Percentiles rank a stretch among this genome's conserved stretches.
phyloP scores from a whole-genome alignment of 768 basidiomycete species.

The Candolleomyces eurysporus region DNA sequence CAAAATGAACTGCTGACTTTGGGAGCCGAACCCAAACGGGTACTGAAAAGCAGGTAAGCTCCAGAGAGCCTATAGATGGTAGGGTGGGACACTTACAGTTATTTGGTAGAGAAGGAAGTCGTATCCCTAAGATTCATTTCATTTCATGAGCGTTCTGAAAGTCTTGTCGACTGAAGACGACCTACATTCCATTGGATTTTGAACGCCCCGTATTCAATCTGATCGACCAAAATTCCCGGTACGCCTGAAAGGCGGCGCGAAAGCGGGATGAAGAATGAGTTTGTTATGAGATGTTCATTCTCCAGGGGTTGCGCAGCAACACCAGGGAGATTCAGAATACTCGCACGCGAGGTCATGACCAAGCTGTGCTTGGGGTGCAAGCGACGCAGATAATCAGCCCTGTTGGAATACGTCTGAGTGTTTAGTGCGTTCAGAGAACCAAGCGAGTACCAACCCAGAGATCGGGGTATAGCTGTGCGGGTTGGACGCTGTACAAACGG shows the following conservation, averaged over 20 bases:
- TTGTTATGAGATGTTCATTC: conserved; percentile 49
- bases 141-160: not conserved
- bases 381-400: conserved; percentile 48
- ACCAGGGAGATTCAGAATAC: conserved; percentile 50
- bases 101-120: conserved; percentile 56
- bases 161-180: not conserved
- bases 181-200: conserved; percentile 58
- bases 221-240: conserved; percentile 54
- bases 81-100: conserved; percentile 34
- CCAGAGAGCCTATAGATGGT: not conserved
- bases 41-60: conserved; percentile 21
- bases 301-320: conserved; percentile 43
- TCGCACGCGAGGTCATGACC: conserved; percentile 47
- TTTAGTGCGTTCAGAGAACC: not conserved
- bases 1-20: conserved; percentile 47
- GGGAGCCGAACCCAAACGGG: conserved; percentile 25
- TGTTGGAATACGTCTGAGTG: conserved; percentile 15
- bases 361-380: conserved; percentile 64
- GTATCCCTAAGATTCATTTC: conserved; percentile 32
- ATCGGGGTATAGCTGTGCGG: conserved; percentile 45
- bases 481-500: conserved; percentile 43
- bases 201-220: conserved; percentile 54
- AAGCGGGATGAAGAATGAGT: conserved; percentile 47
- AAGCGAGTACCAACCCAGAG: conserved; percentile 36
- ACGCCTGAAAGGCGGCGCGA: conserved; percentile 37